Evolutionary conservation across 148 eudicot genomes (phyloP).

Genomic region (Camellia japonica): DNA sequence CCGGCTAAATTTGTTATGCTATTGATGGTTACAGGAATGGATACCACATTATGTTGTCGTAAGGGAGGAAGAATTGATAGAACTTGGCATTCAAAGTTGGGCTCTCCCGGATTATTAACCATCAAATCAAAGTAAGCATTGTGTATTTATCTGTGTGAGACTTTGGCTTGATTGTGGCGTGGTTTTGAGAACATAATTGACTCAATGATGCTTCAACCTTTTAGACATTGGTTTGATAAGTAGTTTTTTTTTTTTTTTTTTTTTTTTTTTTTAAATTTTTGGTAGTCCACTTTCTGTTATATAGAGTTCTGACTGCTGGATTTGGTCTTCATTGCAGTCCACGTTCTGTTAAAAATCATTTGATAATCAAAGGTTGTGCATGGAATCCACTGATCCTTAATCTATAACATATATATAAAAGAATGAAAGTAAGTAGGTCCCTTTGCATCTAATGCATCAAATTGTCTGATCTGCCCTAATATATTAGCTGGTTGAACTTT

Average conservation of each 20-base stretch:
- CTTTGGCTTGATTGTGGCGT: neutral
- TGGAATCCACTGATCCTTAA: neutral
- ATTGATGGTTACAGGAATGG: conserved; percentile 64
- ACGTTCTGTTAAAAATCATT: conserved; percentile 3
- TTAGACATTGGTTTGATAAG: neutral
- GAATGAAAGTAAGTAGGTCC: no score
- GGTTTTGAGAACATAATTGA: neutral
- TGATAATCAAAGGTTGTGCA: neutral
- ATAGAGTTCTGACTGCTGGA: neutral
- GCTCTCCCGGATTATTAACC: neutral
- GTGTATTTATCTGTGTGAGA: neutral
- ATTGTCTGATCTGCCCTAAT: no score
- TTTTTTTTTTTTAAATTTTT: no score
- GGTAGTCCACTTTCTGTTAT: neutral
- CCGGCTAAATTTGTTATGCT: conserved; percentile 9
- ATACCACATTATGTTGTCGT: conserved; percentile 75
- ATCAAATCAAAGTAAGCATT: neutral
- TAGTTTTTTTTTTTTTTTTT: no score
- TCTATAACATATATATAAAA: no score
- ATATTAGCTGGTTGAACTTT: no score
- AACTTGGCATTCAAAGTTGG: neutral
- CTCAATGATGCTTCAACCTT: neutral
- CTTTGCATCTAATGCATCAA: no score
- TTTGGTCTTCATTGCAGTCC: neutral
- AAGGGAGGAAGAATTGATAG: conserved; percentile 69